Percentiles rank a stretch among this genome's conserved stretches.
These are phyloP conservation scores for Cercospora sesami DNA, from an alignment of 2,329 filamentous ascomycete genomes.

Conservation along the genomic window DNA sequence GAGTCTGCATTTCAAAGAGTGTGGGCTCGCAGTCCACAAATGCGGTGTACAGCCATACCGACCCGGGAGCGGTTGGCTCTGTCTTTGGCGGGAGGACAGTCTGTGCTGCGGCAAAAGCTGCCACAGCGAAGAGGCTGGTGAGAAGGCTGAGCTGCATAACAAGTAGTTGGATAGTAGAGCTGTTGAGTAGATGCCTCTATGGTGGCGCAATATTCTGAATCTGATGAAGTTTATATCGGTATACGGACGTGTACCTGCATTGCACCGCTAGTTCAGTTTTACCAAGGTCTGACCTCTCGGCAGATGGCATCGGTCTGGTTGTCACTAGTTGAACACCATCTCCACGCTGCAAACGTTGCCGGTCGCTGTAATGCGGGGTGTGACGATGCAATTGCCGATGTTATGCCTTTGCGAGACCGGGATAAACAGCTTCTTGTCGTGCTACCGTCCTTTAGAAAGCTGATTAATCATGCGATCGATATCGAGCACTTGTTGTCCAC, in stretches of 20 bases:
- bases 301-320: constrained; percentile 4
- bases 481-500: constrained; percentile 68
- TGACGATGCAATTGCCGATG: not conserved
- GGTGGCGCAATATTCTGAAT: not conserved
- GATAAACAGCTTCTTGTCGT: not conserved
- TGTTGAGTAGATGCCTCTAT: not conserved
- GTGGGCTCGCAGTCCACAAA: constrained; percentile 30
- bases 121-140: constrained; percentile 13
- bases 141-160: constrained; percentile 3
- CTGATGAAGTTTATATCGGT: not conserved
- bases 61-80: constrained; percentile 25
- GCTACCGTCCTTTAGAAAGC: constrained; percentile 35
- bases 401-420: not conserved
- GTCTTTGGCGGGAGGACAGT: constrained; percentile 7
- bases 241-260: not conserved
- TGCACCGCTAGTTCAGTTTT: not conserved
- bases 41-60: constrained; percentile 37
- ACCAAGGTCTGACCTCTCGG: constrained; percentile 10
- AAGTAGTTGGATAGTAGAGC: not conserved
- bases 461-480: constrained; percentile 75
- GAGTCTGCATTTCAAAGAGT: constrained; percentile 32
- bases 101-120: constrained; percentile 14
- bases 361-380: constrained; percentile 2
- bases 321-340: not conserved
- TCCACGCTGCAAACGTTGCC: not conserved